Base-by-base conservation (phyloP, 768 basidiomycete genomes). In the Boletellus emodensis region DNA sequence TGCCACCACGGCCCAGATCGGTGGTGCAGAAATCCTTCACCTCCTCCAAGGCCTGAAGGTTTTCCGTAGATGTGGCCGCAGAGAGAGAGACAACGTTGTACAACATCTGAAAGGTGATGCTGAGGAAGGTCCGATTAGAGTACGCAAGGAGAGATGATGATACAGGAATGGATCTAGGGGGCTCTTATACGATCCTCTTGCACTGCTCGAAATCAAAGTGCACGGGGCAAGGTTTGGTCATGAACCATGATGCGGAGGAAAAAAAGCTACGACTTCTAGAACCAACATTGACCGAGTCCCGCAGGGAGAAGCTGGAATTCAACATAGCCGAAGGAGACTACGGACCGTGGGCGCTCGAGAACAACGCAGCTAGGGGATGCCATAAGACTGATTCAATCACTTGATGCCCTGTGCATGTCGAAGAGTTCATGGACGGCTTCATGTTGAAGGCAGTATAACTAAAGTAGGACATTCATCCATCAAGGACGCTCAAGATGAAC, bases 1-100 rank as follows among this genome's bases (percentile, higher is more conserved):
- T 69, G 30, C 78, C 80, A 8, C 76, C 71, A 40, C 72, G 72
- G 54, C 80, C 80, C 59, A 82, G 74, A 61, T 82, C 78, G 6
- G 80, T 82, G 17, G 66, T 69, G 14, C 66, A 69, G 56, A 81
- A 80, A 57, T 80, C 63, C 55, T 72, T 76, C 44, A 81, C 80
- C 58, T 82, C 79, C 35, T 76, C 70, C 49, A 82, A 63, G 8
- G 79, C 78, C 38, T 71, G 72, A 28, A 75, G 70, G 52, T 77
- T 70, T 46, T 82, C 80, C 5, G 70, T 62, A 40, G 75, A 71
- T 15, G 70, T 74, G 14, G 79, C 77, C 9, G 73, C 67, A 40
- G 72, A 63, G 46, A 81, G 71, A 37, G 71, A 64, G 48, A 81
- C 69, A 53, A 75, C 64, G 56, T 56, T 61, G 61, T 67, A 65